phyloP scores from a whole-genome alignment of 768 basidiomycete genomes.

The Kwoniella sp. region DNA sequence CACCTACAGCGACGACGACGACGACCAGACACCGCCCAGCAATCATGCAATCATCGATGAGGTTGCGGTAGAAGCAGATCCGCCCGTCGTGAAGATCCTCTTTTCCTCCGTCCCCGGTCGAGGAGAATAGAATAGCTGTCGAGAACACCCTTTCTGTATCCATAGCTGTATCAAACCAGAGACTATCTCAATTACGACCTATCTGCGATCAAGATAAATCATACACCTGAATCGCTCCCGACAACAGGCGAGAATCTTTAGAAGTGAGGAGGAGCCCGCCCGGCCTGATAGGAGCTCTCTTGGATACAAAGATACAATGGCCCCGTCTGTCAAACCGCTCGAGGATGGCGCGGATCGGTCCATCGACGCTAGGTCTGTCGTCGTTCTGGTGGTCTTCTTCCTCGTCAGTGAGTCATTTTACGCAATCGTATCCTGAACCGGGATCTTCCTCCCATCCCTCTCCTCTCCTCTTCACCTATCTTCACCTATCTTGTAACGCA shows the following conservation, averaged over 20 bases:
- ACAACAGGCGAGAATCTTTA: not conserved
- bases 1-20: too few species aligned
- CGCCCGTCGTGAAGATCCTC: too few species aligned
- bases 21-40: too few species aligned
- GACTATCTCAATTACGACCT: not conserved
- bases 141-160: not conserved
- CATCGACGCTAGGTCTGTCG: constrained; percentile 54
- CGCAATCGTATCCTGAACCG: not conserved
- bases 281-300: too few species aligned
- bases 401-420: constrained; percentile 53
- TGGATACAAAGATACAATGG: not conserved
- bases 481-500: too few species aligned
- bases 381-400: constrained; percentile 57
- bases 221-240: not conserved
- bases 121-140: too few species aligned
- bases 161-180: not conserved
- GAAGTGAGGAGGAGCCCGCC: too few species aligned
- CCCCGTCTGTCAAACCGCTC: constrained; percentile 8
- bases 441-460: too few species aligned
- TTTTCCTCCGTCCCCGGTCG: too few species aligned
- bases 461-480: too few species aligned
- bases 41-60: not conserved
- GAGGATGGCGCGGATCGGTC: constrained; percentile 26
- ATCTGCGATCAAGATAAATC: not conserved
- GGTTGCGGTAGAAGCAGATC: not conserved